These are phyloP conservation scores for Heritiera littoralis DNA, from an alignment of 345 rosid genomes.

Conservation along the genomic window DNA sequence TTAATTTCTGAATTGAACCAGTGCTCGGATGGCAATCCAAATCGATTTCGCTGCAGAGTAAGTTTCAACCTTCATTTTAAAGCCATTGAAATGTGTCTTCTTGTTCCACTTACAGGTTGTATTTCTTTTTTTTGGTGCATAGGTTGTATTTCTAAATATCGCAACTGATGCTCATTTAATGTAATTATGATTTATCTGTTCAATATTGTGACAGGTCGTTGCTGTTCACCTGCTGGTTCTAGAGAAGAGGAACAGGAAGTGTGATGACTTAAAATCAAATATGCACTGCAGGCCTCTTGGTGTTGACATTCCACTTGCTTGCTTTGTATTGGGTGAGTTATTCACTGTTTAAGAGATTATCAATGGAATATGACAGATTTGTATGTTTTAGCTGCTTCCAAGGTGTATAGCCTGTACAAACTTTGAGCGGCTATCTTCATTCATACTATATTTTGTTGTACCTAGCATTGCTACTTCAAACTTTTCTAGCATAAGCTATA, in stretches of 20 bases:
- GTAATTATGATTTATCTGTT: slow-evolving; percentile 10
- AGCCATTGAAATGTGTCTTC: not conserved
- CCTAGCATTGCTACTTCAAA: not conserved
- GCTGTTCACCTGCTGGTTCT: slow-evolving; percentile 57
- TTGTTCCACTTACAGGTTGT: slow-evolving; percentile 2
- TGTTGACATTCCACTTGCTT: slow-evolving; percentile 72
- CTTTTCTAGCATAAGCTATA: not conserved
- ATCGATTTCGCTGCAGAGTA: slow-evolving; percentile 66
- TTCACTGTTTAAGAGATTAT: not conserved
- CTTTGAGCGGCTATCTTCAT: not conserved
- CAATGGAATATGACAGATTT: not conserved
- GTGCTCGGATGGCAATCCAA: slow-evolving; percentile 33
- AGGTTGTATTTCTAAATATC: not conserved
- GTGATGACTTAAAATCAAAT: slow-evolving; percentile 27
- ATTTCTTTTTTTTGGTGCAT: not conserved
- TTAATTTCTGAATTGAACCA: slow-evolving; percentile 43
- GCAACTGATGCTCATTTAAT: slow-evolving; percentile 3
- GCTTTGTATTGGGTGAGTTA: slow-evolving; percentile 74
- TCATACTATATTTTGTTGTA: not conserved
- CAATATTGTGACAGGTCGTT: slow-evolving; percentile 57
- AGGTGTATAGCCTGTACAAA: not conserved
- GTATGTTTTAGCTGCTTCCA: not conserved
- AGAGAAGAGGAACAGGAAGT: slow-evolving; percentile 40
- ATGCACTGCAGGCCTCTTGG: slow-evolving; percentile 28
- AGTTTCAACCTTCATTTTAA: slow-evolving; percentile 23